phyloP scores from a whole-genome alignment of 306 rosid species.

The Quercus agrifolia region DNA sequence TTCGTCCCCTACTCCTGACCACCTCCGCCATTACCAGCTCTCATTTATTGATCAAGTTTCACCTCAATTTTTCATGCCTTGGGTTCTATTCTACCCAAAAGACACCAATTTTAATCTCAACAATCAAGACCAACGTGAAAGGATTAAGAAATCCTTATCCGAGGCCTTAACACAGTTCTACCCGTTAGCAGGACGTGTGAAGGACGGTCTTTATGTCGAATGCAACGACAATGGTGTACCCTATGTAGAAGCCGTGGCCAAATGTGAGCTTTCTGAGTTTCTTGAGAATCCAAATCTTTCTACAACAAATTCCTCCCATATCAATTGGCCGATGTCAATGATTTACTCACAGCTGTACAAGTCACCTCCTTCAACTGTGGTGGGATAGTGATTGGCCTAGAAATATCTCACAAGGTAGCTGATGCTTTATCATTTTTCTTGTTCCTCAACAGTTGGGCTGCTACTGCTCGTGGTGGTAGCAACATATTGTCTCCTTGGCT shows the following conservation, averaged over 20 bases:
- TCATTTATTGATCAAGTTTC: no score
- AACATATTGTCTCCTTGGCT: background rate
- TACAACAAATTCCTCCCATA: background rate
- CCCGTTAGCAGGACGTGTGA: constrained; percentile 22
- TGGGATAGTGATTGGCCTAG: constrained; percentile 5
- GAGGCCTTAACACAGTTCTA: constrained; percentile 17
- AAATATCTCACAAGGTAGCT: constrained; percentile 13
- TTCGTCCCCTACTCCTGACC: no score
- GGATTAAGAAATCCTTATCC: constrained; percentile 22
- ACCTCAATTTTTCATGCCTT: no score
- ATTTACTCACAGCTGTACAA: background rate
- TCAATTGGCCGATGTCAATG: background rate
- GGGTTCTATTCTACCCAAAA: no score
- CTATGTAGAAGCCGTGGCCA: constrained; percentile 16
- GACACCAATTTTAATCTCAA: no score
- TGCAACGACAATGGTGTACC: constrained; percentile 24
- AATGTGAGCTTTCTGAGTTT: background rate
- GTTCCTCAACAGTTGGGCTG: constrained; percentile 20
- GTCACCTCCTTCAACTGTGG: constrained; percentile 10
- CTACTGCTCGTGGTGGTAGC: background rate
- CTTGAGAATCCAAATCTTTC: constrained; percentile 1
- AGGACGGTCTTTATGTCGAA: background rate
- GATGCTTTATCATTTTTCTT: constrained; percentile 2
- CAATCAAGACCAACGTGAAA: no score
- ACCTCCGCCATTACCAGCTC: no score